Evolutionary conservation across 2,329 filamentous ascomycete genomes (phyloP).

Genomic region (Colletotrichum tropicale): DNA sequence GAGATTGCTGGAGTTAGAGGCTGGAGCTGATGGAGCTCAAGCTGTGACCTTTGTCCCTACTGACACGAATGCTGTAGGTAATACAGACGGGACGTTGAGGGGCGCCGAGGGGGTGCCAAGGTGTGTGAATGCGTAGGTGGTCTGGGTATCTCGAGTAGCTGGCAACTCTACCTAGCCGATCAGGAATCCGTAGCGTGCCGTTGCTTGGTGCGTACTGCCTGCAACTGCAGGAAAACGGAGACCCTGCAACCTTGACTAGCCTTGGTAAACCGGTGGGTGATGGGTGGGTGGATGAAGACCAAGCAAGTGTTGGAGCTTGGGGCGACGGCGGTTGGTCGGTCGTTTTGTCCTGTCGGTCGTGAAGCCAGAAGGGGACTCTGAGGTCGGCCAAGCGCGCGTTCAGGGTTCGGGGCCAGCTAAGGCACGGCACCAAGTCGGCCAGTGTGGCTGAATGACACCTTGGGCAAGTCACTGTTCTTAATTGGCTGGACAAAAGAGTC

Average conservation of each 20-base stretch:
- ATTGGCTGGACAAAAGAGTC: neutral
- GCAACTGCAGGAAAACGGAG: slow-evolving; percentile 5
- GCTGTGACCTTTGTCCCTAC: neutral
- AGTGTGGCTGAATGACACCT: slow-evolving; percentile 2
- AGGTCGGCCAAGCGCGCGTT: slow-evolving; percentile 4
- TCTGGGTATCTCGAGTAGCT: neutral
- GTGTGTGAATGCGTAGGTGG: neutral
- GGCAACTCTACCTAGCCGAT: neutral
- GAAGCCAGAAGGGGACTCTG: slow-evolving; percentile 5
- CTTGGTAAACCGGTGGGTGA: neutral
- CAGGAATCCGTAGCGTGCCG: neutral
- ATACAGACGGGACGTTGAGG: neutral
- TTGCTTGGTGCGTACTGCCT: neutral
- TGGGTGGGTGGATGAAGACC: neutral
- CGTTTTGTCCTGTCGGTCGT: slow-evolving; percentile 9
- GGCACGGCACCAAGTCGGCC: neutral
- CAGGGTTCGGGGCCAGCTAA: neutral
- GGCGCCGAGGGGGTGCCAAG: neutral
- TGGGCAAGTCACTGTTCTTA: neutral
- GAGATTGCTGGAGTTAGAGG: neutral
- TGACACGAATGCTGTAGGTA: neutral
- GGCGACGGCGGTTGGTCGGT: slow-evolving; percentile 12
- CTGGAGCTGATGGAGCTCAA: neutral
- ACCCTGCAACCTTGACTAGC: neutral
- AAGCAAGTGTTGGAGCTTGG: neutral